These are phyloP conservation scores for Chenopodium quinoa DNA, from an alignment of 148 eudicot genomes.

Conservation along the genomic window DNA sequence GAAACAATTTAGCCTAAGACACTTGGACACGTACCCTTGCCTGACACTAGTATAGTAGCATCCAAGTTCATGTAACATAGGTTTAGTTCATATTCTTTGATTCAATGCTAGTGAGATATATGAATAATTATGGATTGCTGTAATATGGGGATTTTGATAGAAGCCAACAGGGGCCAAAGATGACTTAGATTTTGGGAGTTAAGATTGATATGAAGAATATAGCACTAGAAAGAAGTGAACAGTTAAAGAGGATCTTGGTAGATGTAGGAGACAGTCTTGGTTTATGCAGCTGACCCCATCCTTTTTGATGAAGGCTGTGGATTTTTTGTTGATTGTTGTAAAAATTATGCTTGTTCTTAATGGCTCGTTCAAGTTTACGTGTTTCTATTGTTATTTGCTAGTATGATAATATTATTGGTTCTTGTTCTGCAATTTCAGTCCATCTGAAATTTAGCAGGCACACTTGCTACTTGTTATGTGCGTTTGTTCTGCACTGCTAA, in stretches of 20 bases:
- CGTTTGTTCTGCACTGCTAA: neutral
- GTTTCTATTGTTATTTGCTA: neutral
- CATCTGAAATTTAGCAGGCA: neutral
- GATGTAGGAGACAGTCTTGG: neutral
- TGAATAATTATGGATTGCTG: neutral
- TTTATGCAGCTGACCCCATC: too few species aligned
- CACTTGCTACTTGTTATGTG: neutral
- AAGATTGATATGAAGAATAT: too few species aligned
- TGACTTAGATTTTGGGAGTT: neutral
- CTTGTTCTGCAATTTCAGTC: neutral
- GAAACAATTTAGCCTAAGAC: too few species aligned
- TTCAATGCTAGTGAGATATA: neutral
- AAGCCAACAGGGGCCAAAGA: neutral
- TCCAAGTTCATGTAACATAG: too few species aligned
- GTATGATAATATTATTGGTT: neutral
- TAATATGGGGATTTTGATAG: neutral
- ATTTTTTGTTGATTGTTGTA: too few species aligned
- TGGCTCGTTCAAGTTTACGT: neutral
- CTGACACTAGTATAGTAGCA: too few species aligned
- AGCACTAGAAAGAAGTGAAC: neutral
- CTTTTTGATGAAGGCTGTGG: too few species aligned
- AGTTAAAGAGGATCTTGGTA: neutral
- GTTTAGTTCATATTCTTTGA: neutral
- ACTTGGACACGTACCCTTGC: too few species aligned
- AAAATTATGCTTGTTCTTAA: neutral